Base-by-base conservation (phyloP, 2,329 filamentous ascomycete genomes). In the Periconia digitata region DNA sequence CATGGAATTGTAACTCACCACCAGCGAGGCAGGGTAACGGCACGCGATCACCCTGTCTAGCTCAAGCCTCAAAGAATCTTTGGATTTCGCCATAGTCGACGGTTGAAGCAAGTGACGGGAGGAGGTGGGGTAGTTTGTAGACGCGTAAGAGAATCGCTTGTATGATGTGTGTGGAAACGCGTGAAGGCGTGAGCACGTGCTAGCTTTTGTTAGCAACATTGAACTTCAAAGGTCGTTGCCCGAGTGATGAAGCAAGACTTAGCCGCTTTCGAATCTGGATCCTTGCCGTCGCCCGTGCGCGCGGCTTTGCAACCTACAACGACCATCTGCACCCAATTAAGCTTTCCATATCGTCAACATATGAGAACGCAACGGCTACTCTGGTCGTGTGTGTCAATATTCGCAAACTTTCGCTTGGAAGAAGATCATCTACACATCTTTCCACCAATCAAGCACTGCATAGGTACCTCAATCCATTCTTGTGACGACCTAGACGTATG, bases 1-100 rank as follows among this genome's bases (percentile, higher is more conserved):
- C n/a, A n/a, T n/a, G n/a, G n/a, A n/a, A 36, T 36, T 13, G 7
- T 7, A 10, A 64, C 69, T 59, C 65, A 80, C 79, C 61, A 76
- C 74, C 37, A 81, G 66, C 22, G 74, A 76, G 15, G 77, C 73
- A n/a, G 75, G 73, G 54, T 80, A 82, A 18, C 74, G 72, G 27
- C 76, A 74, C 6, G 72, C 71, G 35, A 79, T 66, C 36, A 80
- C 64, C 37, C 75, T 74, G 49, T 74, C 70, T 48, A 81, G 58
- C 61, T 80, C 77, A 16, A 60, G 55, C 23, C 70, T 60, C 17
- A 79, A 48, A 22, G 56, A 46, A 18, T 50, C 48, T 41, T 47
- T 43, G 40, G 55, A 39, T 39, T 54, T 49, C 37, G 52, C 47
- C 58, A 63, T 67, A 46, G 36, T 36, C 23, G 22, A 18, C 7